Conservation (phyloP, 1,139 yeast genomes). For the Suhomyces anneliseae region DNA sequence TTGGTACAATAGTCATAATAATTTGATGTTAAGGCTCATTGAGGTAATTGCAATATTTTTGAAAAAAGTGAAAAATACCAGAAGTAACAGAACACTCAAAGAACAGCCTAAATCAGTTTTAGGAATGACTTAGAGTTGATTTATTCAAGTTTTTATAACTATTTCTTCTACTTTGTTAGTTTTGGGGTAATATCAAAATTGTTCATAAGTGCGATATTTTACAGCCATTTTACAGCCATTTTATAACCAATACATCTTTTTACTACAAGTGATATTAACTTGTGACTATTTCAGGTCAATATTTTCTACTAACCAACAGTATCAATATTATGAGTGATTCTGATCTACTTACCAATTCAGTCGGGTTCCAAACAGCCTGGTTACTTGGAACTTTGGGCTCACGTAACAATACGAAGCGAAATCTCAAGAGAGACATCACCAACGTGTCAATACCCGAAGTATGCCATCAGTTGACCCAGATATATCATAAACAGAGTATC, state of each 20-base stretch:
- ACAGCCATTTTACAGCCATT: neutral
- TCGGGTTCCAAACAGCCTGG: constrained; percentile 17
- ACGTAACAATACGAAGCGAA: constrained; percentile 25
- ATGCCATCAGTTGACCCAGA: constrained; percentile 35
- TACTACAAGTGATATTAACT: neutral
- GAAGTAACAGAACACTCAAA: too few species aligned
- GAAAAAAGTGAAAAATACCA: too few species aligned
- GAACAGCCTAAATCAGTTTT: too few species aligned
- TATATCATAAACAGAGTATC: constrained; percentile 33
- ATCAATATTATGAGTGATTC: constrained; percentile 27
- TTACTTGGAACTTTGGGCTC: constrained; percentile 46
- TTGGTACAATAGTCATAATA: too few species aligned
- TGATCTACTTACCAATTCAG: constrained; percentile 10
- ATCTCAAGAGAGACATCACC: constrained; percentile 37
- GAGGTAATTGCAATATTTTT: too few species aligned
- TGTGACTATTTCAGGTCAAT: too few species aligned
- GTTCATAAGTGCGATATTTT: neutral
- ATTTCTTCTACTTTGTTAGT: neutral
- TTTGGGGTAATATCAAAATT: neutral
- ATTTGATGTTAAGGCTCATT: too few species aligned
- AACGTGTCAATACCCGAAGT: constrained; percentile 48
- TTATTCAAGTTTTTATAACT: too few species aligned
- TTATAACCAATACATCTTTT: neutral
- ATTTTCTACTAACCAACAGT: neutral
- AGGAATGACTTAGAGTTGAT: too few species aligned